Percentiles rank a stretch among this genome's conserved stretches.
phyloP scores from a whole-genome alignment of 768 basidiomycete species.

The Kwoniella sp. region DNA sequence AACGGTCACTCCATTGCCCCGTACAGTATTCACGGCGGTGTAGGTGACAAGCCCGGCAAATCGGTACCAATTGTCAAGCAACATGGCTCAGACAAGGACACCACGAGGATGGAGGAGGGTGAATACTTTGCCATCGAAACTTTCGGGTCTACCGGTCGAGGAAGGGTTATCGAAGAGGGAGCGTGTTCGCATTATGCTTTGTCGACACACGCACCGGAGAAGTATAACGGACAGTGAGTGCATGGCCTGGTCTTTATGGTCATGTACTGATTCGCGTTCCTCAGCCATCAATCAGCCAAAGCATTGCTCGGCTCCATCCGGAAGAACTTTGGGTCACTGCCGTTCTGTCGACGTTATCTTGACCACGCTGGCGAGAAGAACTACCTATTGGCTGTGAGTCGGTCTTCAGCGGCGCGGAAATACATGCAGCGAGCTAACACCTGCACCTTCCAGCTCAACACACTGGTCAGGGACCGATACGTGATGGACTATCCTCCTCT shows the following conservation, averaged over 20 bases:
- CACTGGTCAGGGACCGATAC: slow-evolving; percentile 79
- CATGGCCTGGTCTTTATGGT: neutral
- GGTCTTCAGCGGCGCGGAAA: neutral
- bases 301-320: slow-evolving; percentile 80
- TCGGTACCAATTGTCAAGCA: slow-evolving; percentile 84
- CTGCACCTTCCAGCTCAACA: slow-evolving; percentile 63
- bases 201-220: slow-evolving; percentile 33
- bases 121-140: slow-evolving; percentile 99
- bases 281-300: slow-evolving; percentile 76
- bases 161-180: slow-evolving; percentile 78
- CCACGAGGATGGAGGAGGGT: slow-evolving; percentile 97
- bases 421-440: too few relatives aligned
- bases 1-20: slow-evolving; percentile 88
- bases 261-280: neutral
- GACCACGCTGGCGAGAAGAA: slow-evolving; percentile 88
- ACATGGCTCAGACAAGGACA: slow-evolving; percentile 57
- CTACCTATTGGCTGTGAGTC: slow-evolving; percentile 76
- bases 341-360: slow-evolving; percentile 91
- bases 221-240: slow-evolving; percentile 60
- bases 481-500: slow-evolving; percentile 91
- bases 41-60: slow-evolving; percentile 57
- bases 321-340: slow-evolving; percentile 87
- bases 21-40: slow-evolving; percentile 80
- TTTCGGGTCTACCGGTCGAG: slow-evolving; percentile 93
- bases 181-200: slow-evolving; percentile 88